Base-by-base conservation (phyloP, 1,284 basidiomycete genomes). In the Irpex sp. region DNA sequence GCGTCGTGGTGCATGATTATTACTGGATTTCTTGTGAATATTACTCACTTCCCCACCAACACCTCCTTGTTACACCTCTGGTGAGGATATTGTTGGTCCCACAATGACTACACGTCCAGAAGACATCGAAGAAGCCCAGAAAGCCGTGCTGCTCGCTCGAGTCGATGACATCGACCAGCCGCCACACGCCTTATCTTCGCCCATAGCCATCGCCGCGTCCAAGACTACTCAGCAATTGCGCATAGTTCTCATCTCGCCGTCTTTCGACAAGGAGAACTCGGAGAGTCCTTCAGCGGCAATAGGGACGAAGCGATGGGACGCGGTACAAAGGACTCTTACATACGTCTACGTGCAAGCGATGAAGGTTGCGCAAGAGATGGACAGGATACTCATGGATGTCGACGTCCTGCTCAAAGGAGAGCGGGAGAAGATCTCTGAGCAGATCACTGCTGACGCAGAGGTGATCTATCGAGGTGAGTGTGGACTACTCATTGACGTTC, bases 281-380 rank as follows among this genome's bases (percentile, higher is more conserved):
- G 72, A 75, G 43, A 76, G 75, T 5, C 69, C 83, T n/a, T 82
- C 83, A n/a, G 26, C 53, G 9, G 63, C 63, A 17, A 31, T 61
- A 13, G 84, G 80, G 53, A 81, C 83, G 4, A 74, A 72, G 15
- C 72, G 72, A 50, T 92, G 86, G 83, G 76, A 83, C 63, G 79
- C 80, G 31, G 80, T 92, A 1, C 89, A 92, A 74, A 75, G 81
- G 7, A 77, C 92, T 37, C 78, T 92, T 65, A 89, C 90, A 0
- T 89, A 83, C 71, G 83, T 88, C 57, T 92, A 92, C 70, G 88
- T 91, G 6, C 87, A 89, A 69, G 87, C 90, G 15, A 87, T 87
- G 21, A 86, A 81, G 65, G 80, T 84, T 47, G 87, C 89, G n/a
- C 84, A 89, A 71, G 82, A 85, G 51, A 72, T 81, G 70, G 81